Percentiles rank a stretch among this genome's conserved stretches.
Evolutionary conservation across 805 yeast species (phyloP).

Genomic region (Ogataea wickerhamii): DNA sequence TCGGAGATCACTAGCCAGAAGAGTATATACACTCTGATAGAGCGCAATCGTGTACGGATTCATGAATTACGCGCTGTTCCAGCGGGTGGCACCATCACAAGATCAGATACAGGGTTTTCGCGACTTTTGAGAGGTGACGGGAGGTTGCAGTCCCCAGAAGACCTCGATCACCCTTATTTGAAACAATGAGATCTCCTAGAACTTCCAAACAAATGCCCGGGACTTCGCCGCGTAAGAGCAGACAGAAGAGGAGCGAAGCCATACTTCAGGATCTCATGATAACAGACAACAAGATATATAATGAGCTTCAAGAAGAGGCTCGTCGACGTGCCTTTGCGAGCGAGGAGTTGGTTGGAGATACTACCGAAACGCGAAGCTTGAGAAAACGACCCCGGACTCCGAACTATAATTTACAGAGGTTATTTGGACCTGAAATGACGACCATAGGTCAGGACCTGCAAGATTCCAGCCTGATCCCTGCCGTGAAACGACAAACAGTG

Average conservation of each 20-base stretch:
- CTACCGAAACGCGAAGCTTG: constrained; percentile 11
- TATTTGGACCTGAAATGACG: constrained; percentile 1
- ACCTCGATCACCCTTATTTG: too few species aligned
- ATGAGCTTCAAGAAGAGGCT: constrained; percentile 32
- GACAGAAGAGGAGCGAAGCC: background rate
- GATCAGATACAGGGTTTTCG: too few species aligned
- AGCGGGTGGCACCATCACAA: too few species aligned
- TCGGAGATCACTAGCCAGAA: too few species aligned
- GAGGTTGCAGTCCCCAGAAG: too few species aligned
- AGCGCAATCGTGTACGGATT: too few species aligned
- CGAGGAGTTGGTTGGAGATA: background rate
- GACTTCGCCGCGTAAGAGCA: background rate
- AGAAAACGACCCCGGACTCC: constrained; percentile 16
- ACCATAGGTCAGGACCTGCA: background rate
- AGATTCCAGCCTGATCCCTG: background rate
- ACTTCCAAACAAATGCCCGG: background rate
- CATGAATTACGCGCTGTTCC: too few species aligned
- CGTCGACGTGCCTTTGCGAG: constrained; percentile 19
- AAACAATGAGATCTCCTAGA: background rate
- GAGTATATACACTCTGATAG: too few species aligned
- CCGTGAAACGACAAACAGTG: background rate
- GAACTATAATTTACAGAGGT: constrained; percentile 6
- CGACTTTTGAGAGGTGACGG: too few species aligned
- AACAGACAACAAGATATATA: constrained; percentile 38
- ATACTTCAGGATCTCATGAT: constrained; percentile 33